Base-by-base conservation (phyloP, 441 rosid genomes). In the Aleurites moluccanus region DNA sequence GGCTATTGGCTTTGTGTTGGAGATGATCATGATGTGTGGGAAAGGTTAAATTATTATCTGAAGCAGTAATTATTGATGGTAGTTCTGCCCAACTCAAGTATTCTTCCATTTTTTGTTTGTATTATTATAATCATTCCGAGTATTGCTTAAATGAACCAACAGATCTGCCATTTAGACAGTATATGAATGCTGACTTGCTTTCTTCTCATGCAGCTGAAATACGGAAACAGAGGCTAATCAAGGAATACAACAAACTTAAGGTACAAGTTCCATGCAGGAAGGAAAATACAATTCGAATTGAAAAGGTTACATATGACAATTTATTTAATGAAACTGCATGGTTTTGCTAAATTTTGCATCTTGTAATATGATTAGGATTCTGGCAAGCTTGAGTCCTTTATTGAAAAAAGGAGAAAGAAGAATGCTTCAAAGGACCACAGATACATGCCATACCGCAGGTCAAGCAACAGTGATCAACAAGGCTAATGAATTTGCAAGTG, bases 211-310 rank as follows among this genome's bases (percentile, higher is more conserved):
- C 97, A 94, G 97, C 98, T 11, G 97, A 93, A 79, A 85, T 93
- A 74, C 85, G 88, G 67, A 90, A 87, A 78, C 93, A 88, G 76
- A 77, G 82, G 73, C 95, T 93, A 50, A 44, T 88, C 30, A 91
- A 89, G 72, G 89, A 95, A 75, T 95, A 82, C 86, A 88, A 86
- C 75, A 80, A 73, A 71, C 98, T 95, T 83, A 92, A 92, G 98
- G 96, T 91, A 83, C 45, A 15, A 1, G 30, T 35, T 11, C 6
- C 50, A 18, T 49, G 40, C 20, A 7, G 6, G n/a, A 66, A 49
- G 25, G 23, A 62, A 35, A 56, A 52, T 64, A 45, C 7, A 20
- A 45, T 35, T 21, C 38, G 18, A 47, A 27, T 63, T 70, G 67
- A 40, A 23, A n/a, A 53, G n/a, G 23, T 21, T 7, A 20, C 21